Evolutionary conservation across 768 basidiomycete species (phyloP).

Genomic region (Strobilomyces echinocephalus): DNA sequence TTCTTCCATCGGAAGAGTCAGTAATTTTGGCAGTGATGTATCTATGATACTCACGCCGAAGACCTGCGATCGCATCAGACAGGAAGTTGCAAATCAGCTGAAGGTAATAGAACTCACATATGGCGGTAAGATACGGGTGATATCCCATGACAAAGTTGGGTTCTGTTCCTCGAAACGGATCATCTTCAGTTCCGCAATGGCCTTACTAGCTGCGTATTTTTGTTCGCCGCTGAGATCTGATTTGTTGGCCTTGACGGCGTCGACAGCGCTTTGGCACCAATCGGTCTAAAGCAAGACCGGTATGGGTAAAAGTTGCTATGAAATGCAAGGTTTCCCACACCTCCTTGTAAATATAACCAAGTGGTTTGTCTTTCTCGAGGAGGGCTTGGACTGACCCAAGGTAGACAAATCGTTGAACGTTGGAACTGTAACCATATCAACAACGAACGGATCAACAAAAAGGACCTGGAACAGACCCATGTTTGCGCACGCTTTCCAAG

Average conservation of each 20-base stretch:
- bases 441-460: not conserved
- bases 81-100: not conserved
- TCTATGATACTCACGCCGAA: not conserved
- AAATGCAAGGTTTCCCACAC: not conserved
- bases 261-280: not conserved
- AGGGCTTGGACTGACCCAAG: not conserved
- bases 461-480: not conserved
- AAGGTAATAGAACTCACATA: not conserved
- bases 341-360: not conserved
- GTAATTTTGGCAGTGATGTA: not conserved
- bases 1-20: not conserved
- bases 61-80: not conserved
- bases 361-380: not conserved
- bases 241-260: not conserved
- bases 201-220: not conserved
- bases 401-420: not conserved
- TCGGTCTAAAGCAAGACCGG: not conserved
- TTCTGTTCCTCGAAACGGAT: not conserved
- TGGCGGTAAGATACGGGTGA: not conserved
- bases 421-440: not conserved
- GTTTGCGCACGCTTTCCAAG: not conserved
- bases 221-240: not conserved
- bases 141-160: not conserved
- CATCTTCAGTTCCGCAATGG: not conserved
- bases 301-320: not conserved